Evolutionary conservation across 441 rosid species (phyloP).

Genomic region (Eruca vesicaria): DNA sequence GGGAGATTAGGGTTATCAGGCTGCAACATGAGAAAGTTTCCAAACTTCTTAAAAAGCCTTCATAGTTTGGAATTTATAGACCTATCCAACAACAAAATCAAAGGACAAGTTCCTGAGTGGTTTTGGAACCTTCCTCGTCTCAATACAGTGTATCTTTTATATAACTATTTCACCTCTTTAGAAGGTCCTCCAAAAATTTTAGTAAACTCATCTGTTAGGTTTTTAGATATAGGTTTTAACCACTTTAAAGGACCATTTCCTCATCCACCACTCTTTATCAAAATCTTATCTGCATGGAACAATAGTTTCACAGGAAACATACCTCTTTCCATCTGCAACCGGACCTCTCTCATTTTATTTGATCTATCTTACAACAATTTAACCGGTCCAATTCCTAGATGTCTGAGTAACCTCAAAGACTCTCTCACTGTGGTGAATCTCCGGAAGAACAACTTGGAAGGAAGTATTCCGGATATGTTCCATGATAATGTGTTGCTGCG

Average conservation of each 20-base stretch:
- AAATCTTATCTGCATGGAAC: constrained; percentile 32
- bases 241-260: not conserved
- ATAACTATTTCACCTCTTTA: not conserved
- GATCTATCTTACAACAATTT: constrained; percentile 33
- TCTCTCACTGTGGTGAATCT: constrained; percentile 35
- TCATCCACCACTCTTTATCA: not conserved
- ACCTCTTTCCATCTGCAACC: constrained; percentile 45
- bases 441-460: constrained; percentile 39
- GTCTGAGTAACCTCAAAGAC: not conserved
- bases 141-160: not conserved
- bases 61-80: not conserved
- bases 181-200: not conserved
- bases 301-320: constrained; percentile 31
- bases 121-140: not conserved
- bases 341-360: not conserved
- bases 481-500: constrained; percentile 7
- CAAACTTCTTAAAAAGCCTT: not conserved
- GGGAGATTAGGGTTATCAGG: not conserved
- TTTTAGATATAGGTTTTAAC: not conserved
- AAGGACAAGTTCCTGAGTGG: constrained; percentile 1
- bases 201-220: not conserved
- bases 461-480: constrained; percentile 31
- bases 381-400: constrained; percentile 1
- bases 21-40: not conserved
- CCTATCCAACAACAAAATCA: not conserved